Evolutionary conservation across 1,284 basidiomycete species (phyloP), one percentile per base, ranked within the genome.

Genomic region (Ganoderma lingzhi): DNA sequence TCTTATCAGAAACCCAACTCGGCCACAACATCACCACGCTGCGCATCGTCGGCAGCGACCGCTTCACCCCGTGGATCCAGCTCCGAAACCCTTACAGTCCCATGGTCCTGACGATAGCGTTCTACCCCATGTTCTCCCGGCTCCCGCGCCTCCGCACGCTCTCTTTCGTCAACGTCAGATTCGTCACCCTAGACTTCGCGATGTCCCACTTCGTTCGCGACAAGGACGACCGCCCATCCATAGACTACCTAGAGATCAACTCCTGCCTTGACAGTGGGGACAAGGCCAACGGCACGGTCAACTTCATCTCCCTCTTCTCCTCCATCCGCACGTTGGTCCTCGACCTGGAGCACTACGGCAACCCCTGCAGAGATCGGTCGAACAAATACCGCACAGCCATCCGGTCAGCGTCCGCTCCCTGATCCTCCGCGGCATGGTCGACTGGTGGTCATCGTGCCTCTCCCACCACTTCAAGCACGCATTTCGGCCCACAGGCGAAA

Each of bases 281-380:
- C 53, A 56, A 56, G 23, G 53, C 53, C 14, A 56, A 32, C 30
- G 53, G 53, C 30, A 56, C 23, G 30, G 32, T 56, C 53, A 56
- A 56, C 53, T 35, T 56, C 32, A 56, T 56, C 32, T 32, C 53
- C 30, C 53, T 56, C 53, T 56, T 56, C 53, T 32, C 53, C 32
- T 56, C 53, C 30, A 56, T 56, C 28, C 28, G 53, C 30, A 56
- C 53, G 15, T 30, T 56, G 30, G 53, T 56, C 53, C 30, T 56
- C 53, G 53, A 56, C 32, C 23, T 56, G 14, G 53, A 56, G 53
- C 32, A 56, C 14, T 56, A 56, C 53, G 53, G 53, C 14, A 51
- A 28, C 23, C 23, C 48, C 48, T 51, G 3, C 48, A 51, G 12
- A 9, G 30, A 5, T 32, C 53, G 14, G 30, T 32, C 30, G 28